These are phyloP conservation scores for Pestalotiopsis sp. DNA, from an alignment of 2,329 filamentous ascomycete species.

Conservation along the genomic window DNA sequence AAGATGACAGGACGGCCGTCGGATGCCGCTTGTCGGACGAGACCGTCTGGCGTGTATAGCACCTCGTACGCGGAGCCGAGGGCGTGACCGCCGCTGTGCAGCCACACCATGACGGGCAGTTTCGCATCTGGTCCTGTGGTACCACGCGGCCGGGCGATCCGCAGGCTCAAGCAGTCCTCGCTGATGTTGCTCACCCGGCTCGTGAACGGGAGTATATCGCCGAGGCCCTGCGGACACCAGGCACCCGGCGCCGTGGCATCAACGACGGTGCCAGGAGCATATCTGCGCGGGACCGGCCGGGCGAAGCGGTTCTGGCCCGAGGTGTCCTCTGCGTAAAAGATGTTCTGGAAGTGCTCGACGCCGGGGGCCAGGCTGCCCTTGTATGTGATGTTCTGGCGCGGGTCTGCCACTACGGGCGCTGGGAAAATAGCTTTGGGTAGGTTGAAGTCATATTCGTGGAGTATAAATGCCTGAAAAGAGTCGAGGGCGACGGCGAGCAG, in stretches of 20 bases:
- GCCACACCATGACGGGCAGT: slow-evolving; percentile 25
- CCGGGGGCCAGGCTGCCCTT: slow-evolving; percentile 22
- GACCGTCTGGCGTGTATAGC: background rate
- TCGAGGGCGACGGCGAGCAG: background rate
- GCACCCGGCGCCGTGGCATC: slow-evolving; percentile 20
- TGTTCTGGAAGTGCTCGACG: slow-evolving; percentile 33
- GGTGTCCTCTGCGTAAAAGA: slow-evolving; percentile 32
- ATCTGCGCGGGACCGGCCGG: slow-evolving; percentile 24
- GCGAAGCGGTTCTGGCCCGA: slow-evolving; percentile 31
- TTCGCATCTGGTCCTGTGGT: slow-evolving; percentile 12
- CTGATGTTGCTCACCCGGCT: background rate
- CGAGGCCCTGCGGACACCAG: background rate
- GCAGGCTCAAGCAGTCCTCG: background rate
- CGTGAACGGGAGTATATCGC: background rate
- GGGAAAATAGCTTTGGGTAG: background rate
- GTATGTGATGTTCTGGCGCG: slow-evolving; percentile 21
- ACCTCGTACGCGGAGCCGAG: background rate
- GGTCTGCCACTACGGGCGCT: background rate
- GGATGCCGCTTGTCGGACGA: background rate
- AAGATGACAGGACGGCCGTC: background rate
- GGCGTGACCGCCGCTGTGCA: slow-evolving; percentile 20
- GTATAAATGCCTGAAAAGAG: background rate
- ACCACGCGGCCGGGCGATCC: slow-evolving; percentile 21
- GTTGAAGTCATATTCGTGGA: background rate
- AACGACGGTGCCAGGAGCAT: slow-evolving; percentile 21